These are phyloP conservation scores for Dendrobium huoshanense DNA, from an alignment of 106 monocot species.

Conservation along the genomic window DNA sequence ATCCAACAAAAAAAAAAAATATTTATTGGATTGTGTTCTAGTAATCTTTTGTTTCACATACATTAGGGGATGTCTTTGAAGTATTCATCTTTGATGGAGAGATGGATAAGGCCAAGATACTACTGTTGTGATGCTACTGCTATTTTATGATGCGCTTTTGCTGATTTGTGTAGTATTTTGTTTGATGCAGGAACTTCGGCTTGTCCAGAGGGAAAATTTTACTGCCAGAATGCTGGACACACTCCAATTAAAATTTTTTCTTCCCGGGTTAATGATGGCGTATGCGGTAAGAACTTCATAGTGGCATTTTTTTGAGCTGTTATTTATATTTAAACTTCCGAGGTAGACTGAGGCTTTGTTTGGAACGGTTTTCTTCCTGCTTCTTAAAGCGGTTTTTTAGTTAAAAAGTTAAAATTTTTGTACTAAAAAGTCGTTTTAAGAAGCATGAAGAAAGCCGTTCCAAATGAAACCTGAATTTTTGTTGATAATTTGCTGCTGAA, in stretches of 20 bases:
- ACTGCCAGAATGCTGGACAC: slow-evolving; percentile 81
- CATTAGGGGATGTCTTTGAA: not conserved
- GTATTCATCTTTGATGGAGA: not conserved
- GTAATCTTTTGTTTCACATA: not conserved
- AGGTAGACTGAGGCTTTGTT: not conserved
- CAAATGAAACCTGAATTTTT: not conserved
- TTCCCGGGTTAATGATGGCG: slow-evolving; percentile 94
- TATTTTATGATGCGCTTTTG: not conserved
- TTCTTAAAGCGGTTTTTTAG: too few species aligned
- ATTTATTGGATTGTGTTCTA: not conserved
- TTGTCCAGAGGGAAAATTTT: slow-evolving; percentile 93
- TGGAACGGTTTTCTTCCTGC: too few species aligned
- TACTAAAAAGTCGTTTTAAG: too few species aligned
- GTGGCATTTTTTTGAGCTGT: not conserved
- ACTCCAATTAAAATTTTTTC: slow-evolving; percentile 63
- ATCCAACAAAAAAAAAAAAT: not conserved
- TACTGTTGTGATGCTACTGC: not conserved
- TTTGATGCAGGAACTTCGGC: slow-evolving; percentile 85
- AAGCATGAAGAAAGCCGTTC: too few species aligned
- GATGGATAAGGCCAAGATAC: not conserved
- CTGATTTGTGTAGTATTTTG: not conserved
- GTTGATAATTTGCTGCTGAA: not conserved
- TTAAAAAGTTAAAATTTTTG: too few species aligned
- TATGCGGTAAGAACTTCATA: slow-evolving; percentile 62
- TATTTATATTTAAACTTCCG: not conserved